Percentiles rank a stretch among this genome's conserved stretches.
These are phyloP conservation scores for Trichoderma guizhouense DNA, from an alignment of 2,329 filamentous ascomycete genomes.

Conservation along the genomic window DNA sequence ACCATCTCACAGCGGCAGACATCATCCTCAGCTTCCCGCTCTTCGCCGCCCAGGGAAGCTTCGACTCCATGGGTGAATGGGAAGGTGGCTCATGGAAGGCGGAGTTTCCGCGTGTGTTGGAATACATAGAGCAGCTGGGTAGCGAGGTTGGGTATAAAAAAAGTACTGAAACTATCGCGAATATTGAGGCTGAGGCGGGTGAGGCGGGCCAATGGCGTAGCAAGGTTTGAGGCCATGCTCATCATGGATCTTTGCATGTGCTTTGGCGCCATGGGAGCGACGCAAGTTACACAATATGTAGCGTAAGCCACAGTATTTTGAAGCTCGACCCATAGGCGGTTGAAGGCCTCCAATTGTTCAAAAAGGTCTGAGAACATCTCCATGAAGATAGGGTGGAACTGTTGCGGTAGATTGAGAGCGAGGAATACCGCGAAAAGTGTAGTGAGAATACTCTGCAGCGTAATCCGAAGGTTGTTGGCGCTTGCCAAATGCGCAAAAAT, in stretches of 20 bases:
- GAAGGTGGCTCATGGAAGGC: slow-evolving; percentile 38
- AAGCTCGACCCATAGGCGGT: neutral
- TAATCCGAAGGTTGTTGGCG: neutral
- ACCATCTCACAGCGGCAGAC: slow-evolving; percentile 49
- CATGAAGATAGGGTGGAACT: neutral
- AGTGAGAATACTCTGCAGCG: neutral
- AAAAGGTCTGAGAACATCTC: neutral
- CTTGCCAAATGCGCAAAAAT: neutral
- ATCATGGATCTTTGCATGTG: neutral
- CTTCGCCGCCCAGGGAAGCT: slow-evolving; percentile 40
- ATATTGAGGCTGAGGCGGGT: slow-evolving; percentile 43
- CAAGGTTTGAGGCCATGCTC: neutral
- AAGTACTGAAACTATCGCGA: slow-evolving; percentile 47
- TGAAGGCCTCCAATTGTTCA: neutral
- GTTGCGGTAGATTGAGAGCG: neutral
- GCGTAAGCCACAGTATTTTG: neutral
- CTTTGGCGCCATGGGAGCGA: neutral
- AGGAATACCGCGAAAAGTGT: neutral
- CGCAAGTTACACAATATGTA: neutral
- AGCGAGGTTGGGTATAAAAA: slow-evolving; percentile 45
- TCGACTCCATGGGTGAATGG: slow-evolving; percentile 42
- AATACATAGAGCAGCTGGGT: slow-evolving; percentile 46
- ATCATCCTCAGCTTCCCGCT: slow-evolving; percentile 53
- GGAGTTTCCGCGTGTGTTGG: slow-evolving; percentile 44
- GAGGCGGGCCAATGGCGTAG: neutral